These are phyloP conservation scores for Trifolium repens DNA, from an alignment of 306 rosid species.

Conservation along the genomic window DNA sequence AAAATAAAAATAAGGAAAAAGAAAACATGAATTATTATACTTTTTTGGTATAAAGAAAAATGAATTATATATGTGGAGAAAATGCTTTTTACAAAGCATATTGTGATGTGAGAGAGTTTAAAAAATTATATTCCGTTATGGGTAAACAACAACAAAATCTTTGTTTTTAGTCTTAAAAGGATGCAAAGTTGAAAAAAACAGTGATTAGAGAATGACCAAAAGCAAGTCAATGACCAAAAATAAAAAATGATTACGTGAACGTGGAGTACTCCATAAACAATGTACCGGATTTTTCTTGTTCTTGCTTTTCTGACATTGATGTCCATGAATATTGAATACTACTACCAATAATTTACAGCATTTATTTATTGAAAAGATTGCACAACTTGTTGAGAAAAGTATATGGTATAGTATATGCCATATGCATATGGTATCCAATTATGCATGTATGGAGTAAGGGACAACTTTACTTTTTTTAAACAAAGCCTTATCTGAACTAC, in stretches of 20 bases:
- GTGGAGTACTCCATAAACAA: conserved; percentile 4
- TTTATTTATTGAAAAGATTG: neutral
- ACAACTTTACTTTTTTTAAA: no score
- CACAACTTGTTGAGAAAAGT: neutral
- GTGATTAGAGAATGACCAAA: neutral
- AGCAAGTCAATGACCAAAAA: conserved; percentile 7
- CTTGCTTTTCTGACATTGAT: neutral
- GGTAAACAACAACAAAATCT: neutral
- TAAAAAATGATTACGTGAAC: neutral
- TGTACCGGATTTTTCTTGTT: neutral
- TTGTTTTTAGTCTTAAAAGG: neutral
- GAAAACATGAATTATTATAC: neutral
- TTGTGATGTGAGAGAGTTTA: neutral
- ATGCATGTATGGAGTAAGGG: no score
- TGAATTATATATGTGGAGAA: neutral
- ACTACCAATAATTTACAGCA: neutral
- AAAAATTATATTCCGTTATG: neutral
- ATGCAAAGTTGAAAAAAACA: neutral
- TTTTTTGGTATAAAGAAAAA: no score
- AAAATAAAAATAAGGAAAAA: neutral
- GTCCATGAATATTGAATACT: neutral
- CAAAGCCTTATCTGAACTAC: no score
- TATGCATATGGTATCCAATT: no score
- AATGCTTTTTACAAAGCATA: conserved; percentile 13
- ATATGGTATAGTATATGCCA: no score